A percentile compares a stretch with the other conserved stretches of the same genome.
These are phyloP conservation scores for Hypoxylon sp. DNA, from an alignment of 2,329 filamentous ascomycete genomes.

Conservation along the genomic window DNA sequence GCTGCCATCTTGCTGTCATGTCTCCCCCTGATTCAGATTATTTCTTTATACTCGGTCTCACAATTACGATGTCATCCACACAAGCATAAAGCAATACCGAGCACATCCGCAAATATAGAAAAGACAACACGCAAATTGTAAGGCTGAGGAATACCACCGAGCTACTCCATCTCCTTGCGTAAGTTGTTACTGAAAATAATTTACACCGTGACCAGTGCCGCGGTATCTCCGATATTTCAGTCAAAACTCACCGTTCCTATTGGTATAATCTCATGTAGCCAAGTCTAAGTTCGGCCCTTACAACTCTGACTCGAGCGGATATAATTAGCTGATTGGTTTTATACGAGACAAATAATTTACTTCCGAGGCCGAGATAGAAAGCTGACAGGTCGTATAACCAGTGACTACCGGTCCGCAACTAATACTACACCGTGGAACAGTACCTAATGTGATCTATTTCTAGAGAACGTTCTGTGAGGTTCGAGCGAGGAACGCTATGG, in stretches of 20 bases:
- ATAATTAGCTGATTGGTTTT: not conserved
- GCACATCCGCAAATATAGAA: not conserved
- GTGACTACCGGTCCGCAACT: not conserved
- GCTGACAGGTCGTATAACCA: conserved; percentile 6
- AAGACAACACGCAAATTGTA: not conserved
- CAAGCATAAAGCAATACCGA: conserved; percentile 9
- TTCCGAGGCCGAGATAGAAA: not conserved
- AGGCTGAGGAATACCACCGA: conserved; percentile 6
- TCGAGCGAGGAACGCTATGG: conserved; percentile 1
- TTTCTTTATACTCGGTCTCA: conserved; percentile 6
- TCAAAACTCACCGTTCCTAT: not conserved
- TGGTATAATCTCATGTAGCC: not conserved
- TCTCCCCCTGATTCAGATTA: conserved; percentile 25
- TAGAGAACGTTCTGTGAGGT: not conserved
- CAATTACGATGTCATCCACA: conserved; percentile 3
- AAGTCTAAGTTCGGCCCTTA: conserved; percentile 1
- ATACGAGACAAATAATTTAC: conserved; percentile 1
- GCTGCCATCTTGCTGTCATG: conserved; percentile 5
- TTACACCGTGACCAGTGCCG: conserved; percentile 1
- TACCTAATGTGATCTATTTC: not conserved
- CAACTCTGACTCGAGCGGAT: not conserved
- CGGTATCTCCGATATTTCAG: conserved; percentile 4
- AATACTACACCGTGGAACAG: not conserved
- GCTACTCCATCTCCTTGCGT: conserved; percentile 2
- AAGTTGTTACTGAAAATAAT: conserved; percentile 13